Evolutionary conservation across 2,329 filamentous ascomycete genomes (phyloP), one percentile per base, ranked within the genome.

Genomic region (Keithomyces neogunnii): DNA sequence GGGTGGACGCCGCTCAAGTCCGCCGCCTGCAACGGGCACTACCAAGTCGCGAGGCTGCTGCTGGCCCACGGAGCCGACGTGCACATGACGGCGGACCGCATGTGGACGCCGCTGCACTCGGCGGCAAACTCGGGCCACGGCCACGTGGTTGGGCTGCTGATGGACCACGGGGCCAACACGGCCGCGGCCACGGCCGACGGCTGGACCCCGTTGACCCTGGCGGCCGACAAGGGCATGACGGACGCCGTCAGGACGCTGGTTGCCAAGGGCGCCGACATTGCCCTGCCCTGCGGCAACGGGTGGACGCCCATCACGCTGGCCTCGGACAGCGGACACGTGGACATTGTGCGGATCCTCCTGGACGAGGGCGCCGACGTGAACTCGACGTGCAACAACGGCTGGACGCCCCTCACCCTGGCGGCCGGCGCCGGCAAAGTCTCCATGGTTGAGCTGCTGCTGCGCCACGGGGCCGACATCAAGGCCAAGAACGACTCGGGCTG

Each of bases 91-190:
- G 51, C 51, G 9, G 50, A 31, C 13, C 49, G 52, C 3, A 42
- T 47, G 10, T 56, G 52, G 52, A 53, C 51, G 42, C 50, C 56
- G 10, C 40, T 57, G 40, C 54, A 56, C 44, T 53, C 51, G 4
- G 56, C 56, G 3, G 54, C 56, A 6, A 52, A 53, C 10, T 52
- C 49, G 13, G 55, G 55, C 29, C 47, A 54, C 31, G 30, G 47
- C 5, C 2, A 42, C 7, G 39, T 56, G 7, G 48, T 52, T 2
- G 33, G 51, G 11, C 42, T 54, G 10, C 44, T 57, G 9, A 26
- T 56, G 1, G 46, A 48, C 36, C 26, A 51, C 32, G 49, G 48
- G 4, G 56, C 54, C 4, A 29, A 51, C 29, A 42, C 45, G 2
- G 47, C 48, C 2, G 33, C 36, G 19, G 46, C 44, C 3, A 55